Evolutionary conservation across 768 basidiomycete species (phyloP), one percentile per base, ranked within the genome.

Genomic region (Leccinum subgranulosum): DNA sequence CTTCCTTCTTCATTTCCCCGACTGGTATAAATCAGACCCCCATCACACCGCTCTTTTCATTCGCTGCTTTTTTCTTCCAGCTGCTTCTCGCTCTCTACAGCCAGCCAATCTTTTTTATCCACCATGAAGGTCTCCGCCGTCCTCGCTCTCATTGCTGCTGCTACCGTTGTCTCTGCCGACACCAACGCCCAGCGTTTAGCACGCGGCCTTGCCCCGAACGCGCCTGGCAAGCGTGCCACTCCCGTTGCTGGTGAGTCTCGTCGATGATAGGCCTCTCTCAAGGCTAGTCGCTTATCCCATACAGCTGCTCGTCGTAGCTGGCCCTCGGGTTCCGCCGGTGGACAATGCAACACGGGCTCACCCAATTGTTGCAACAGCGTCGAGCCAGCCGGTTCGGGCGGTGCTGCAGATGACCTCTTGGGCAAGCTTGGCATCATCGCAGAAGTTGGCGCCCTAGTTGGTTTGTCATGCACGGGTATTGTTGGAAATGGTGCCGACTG

Each of bases 111-210:
- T 31, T 31, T 31, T 31, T 5, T 19, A 53, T 27, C 8, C 54
- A 68, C 48, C 52, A 72, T 72, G 71, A 72, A 67, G 65, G 64
- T 73, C 64, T 33, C 67, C 29, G 49, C 56, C 23, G 50, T 67
- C 53, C 60, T 79, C 60, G 68, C 79, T 51, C 60, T 81, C 54
- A 66, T 74, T 48, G 72, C 75, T 23, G 69, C 73, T 12, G 76
- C 71, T 39, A 69, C 76, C 39, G 55, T 68, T 9, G 75, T 74
- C 60, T 75, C 74, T n/a, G 72, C 74, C 12, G 78, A 80, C 53
- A 79, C 81, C 49, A 85, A 85, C 53, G 84, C 77, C 0, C 58
- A 77, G 12, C 81, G 84, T 36, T 58, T 86, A 46, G 79, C 81
- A 54, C 81, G 81, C 19, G 83, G 84, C 11, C 69, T 85, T 4